Conservation (phyloP, 768 basidiomycete genomes). For the Tricholoma saponaceum region DNA sequence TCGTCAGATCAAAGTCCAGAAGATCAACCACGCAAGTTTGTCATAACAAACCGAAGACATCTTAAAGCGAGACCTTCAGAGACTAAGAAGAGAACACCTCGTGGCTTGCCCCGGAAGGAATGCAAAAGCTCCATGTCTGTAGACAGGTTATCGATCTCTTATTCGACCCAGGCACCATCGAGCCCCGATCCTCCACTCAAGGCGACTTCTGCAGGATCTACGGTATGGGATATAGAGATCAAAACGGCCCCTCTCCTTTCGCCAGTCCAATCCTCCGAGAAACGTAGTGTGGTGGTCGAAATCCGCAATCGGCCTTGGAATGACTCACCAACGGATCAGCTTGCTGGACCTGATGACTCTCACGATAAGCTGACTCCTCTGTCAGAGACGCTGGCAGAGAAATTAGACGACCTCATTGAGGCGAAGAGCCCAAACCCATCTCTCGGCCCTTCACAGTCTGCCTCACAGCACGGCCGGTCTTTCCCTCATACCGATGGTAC, state of each 20-base stretch:
- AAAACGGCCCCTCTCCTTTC: slow-evolving; percentile 5
- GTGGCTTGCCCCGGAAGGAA: background rate
- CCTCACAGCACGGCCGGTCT: slow-evolving; percentile 16
- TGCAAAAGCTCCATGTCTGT: background rate
- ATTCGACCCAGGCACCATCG: background rate
- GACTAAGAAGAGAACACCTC: background rate
- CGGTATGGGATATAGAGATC: slow-evolving; percentile 30
- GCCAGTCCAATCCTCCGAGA: background rate
- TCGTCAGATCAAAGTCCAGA: background rate
- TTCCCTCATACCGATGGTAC: background rate
- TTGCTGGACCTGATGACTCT: background rate
- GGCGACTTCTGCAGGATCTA: slow-evolving; percentile 6
- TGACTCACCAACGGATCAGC: background rate
- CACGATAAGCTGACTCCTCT: background rate
- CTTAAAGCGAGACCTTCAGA: background rate
- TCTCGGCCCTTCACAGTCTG: slow-evolving; percentile 27
- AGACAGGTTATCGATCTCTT: background rate
- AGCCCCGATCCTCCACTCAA: background rate
- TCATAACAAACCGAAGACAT: slow-evolving; percentile 6
- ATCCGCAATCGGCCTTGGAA: slow-evolving; percentile 5
- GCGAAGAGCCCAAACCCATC: slow-evolving; percentile 8
- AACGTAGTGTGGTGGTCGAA: slow-evolving; percentile 6
- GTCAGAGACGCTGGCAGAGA: background rate
- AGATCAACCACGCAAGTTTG: background rate
- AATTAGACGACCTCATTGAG: background rate